Evolutionary conservation across 1,284 basidiomycete species (phyloP).

Genomic region (Laetiporus sulphureus): DNA sequence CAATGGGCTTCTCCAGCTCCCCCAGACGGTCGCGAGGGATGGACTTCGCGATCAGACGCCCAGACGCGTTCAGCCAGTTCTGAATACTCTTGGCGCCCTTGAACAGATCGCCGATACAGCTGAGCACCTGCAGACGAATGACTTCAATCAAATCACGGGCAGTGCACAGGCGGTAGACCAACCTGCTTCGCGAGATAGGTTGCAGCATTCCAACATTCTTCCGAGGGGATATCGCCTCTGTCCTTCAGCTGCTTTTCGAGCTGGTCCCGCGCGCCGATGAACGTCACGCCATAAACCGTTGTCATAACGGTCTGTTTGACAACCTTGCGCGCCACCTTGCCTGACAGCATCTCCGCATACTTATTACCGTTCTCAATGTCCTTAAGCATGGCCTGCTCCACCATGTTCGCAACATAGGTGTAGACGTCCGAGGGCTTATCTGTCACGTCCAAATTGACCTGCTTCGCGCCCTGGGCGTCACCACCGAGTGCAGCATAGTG

Average conservation of each 20-base stretch:
- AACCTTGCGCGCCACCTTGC: slow-evolving; percentile 88
- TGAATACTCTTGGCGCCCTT: slow-evolving; percentile 89
- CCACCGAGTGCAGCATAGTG: slow-evolving; percentile 98
- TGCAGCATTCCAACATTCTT: slow-evolving; percentile 72
- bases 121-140: slow-evolving; percentile 46
- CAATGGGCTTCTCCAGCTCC: slow-evolving; percentile 1
- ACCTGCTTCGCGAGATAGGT: slow-evolving; percentile 81
- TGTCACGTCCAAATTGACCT: slow-evolving; percentile 87
- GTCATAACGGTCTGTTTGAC: slow-evolving; percentile 99
- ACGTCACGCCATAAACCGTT: slow-evolving; percentile 98
- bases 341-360: slow-evolving; percentile 61
- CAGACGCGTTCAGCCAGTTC: slow-evolving; percentile 82
- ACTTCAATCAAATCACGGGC: not conserved
- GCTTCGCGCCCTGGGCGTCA: slow-evolving; percentile 82
- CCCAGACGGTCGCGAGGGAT: slow-evolving; percentile 76
- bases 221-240: slow-evolving; percentile 65
- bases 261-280: slow-evolving; percentile 91
- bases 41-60: slow-evolving; percentile 83
- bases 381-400: slow-evolving; percentile 51
- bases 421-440: slow-evolving; percentile 96
- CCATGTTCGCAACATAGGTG: slow-evolving; percentile 85
- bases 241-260: slow-evolving; percentile 88
- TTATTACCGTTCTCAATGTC: slow-evolving; percentile 43
- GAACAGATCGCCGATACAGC: slow-evolving; percentile 90
- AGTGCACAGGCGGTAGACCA: slow-evolving; percentile 11